Conservation (phyloP, 257 asterid species). For the Solanum peruvianum region DNA sequence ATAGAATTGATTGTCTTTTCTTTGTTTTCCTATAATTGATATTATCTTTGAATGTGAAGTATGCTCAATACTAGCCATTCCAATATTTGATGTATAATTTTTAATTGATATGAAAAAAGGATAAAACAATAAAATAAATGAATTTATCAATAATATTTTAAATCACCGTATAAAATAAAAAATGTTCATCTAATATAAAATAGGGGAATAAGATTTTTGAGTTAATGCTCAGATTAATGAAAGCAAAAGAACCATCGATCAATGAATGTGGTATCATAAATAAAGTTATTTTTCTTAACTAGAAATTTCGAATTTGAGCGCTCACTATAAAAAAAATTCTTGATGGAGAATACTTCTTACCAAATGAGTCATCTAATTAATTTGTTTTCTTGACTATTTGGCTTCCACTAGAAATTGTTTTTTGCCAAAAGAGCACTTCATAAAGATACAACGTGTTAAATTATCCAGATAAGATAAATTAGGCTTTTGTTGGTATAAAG, state of each 20-base stretch:
- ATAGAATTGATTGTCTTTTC: no score
- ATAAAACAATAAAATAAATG: no score
- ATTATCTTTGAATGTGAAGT: not conserved
- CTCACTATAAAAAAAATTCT: no score
- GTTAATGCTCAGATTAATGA: not conserved
- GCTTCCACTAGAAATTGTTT: not conserved
- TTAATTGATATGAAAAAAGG: not conserved
- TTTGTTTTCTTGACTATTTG: not conserved
- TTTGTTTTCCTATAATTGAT: not conserved
- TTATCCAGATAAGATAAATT: not conserved
- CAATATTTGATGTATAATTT: no score
- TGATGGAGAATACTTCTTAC: not conserved
- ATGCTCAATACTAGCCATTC: not conserved
- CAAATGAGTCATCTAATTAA: not conserved
- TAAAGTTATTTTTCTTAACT: no score
- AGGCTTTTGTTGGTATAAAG: not conserved
- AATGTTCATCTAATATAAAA: no score
- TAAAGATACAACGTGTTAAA: not conserved
- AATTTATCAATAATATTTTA: no score
- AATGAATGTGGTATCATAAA: accelerated
- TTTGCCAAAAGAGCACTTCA: not conserved
- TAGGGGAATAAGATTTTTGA: not conserved
- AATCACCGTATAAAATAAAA: no score
- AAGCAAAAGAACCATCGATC: not conserved
- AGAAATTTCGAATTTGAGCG: not conserved